A percentile compares a stretch with the other conserved stretches of the same genome.
Evolutionary conservation across 2,329 filamentous ascomycete species (phyloP).

Genomic region (Penicillium hordei): DNA sequence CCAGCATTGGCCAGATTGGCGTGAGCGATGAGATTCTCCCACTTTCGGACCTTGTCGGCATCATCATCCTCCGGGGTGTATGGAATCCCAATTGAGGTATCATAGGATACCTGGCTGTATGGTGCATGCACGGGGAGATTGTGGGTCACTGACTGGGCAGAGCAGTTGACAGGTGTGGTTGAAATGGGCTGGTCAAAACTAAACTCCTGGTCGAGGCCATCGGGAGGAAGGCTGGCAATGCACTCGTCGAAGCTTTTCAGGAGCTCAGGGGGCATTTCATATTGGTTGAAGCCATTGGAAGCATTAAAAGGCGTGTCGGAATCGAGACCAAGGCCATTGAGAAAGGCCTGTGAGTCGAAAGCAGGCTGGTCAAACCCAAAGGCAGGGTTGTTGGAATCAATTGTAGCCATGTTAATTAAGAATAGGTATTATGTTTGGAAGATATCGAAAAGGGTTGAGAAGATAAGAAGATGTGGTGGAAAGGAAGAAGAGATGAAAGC

Average conservation of each 20-base stretch:
- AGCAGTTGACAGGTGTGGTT: not conserved
- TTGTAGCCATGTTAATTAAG: not conserved
- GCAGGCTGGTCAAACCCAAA: not conserved
- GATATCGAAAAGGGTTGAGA: not conserved
- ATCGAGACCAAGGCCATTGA: not conserved
- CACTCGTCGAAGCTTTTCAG: not conserved
- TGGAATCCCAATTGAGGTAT: not conserved
- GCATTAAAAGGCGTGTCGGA: not conserved
- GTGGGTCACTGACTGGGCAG: not conserved
- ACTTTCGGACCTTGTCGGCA: not conserved
- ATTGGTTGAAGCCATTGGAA: not conserved
- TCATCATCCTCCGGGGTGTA: not conserved
- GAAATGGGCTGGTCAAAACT: not conserved
- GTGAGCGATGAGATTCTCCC: not conserved
- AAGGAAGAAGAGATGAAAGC: not conserved
- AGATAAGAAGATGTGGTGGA: not conserved
- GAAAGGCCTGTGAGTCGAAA: not conserved
- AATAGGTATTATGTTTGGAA: not conserved
- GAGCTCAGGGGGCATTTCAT: not conserved
- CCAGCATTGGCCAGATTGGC: not conserved
- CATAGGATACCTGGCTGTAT: not conserved
- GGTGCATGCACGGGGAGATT: not conserved
- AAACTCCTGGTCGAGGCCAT: not conserved
- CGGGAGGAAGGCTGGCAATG: not conserved
- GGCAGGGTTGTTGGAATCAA: not conserved